Evolutionary conservation across 2,329 filamentous ascomycete species (phyloP), one percentile per base, ranked within the genome.

Genomic region (Daldinia eschscholtzii): DNA sequence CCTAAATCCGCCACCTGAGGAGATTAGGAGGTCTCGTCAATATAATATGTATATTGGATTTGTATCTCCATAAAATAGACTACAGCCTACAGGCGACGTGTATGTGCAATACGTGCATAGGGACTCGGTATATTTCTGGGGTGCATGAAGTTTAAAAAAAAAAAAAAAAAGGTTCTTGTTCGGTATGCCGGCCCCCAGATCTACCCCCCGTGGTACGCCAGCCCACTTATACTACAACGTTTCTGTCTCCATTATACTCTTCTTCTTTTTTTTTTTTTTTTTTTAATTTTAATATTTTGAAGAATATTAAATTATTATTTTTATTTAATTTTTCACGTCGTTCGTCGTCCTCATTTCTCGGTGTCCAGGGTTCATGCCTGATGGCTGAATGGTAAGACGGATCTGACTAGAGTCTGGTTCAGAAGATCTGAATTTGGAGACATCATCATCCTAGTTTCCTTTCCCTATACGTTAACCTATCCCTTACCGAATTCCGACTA

Each of bases 41-140:
- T 71, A 70, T 62, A 10, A 35, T 35, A 35, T 35, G 5, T 35
- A 35, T 58, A 58, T 64, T 66, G 12, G 64, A 68, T 66, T 46
- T 13, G 7, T 56, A 68, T 71, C 68, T 60, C 68, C 68, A 71
- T 71, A 68, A 66, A 71, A 64, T 71, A 71, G 41, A 71, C 65
- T 71, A 66, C 65, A 68, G 57, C 68, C 65, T 66, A 68, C 68
- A 70, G 55, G 56, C 62, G 39, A 65, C 55, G n/a, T 50, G 48
- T 57, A 65, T 35, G 28, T 48, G 13, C 23, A 37, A 26, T 55
- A 37, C 61, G 57, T 61, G 58, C 30, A 55, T 57, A 61, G 57
- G 60, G 41, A 64, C 65, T 67, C 63, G 60, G 2, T 18, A 35
- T 57, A 50, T 70, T 70, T 64, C 70, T 72, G 70, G 70, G 70